A percentile compares a stretch with the other conserved stretches of the same genome.
Evolutionary conservation across 768 basidiomycete species (phyloP).

Genomic region (Panaeolus cyanescens): DNA sequence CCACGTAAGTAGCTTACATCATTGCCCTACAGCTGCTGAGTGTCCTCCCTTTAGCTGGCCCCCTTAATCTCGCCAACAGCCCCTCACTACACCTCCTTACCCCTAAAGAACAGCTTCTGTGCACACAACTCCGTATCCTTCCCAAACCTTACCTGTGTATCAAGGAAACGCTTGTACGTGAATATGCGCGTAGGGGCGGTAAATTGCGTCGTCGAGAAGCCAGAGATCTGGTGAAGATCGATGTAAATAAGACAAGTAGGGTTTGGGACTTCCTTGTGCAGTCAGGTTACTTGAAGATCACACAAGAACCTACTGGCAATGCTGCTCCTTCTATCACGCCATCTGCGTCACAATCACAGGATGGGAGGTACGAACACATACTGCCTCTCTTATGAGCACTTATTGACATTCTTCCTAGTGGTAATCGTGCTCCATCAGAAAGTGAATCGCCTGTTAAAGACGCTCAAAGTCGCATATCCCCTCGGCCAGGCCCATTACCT

Average conservation of each 20-base stretch:
- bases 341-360: slow-evolving; percentile 30
- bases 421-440: slow-evolving; percentile 20
- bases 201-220: slow-evolving; percentile 88
- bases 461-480: slow-evolving; percentile 24
- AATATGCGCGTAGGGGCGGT: slow-evolving; percentile 88
- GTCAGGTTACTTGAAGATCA: slow-evolving; percentile 78
- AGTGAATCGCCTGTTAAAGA: slow-evolving; percentile 41
- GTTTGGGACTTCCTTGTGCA: slow-evolving; percentile 94
- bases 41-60: slow-evolving; percentile 38
- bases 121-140: slow-evolving; percentile 86
- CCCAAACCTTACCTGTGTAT: slow-evolving; percentile 95
- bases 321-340: slow-evolving; percentile 39
- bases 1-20: slow-evolving; percentile 37
- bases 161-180: slow-evolving; percentile 92
- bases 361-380: slow-evolving; percentile 39
- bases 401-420: slow-evolving; percentile 7
- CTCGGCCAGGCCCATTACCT: slow-evolving; percentile 30
- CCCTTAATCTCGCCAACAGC: slow-evolving; percentile 90
- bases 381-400: background rate
- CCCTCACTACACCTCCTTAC: slow-evolving; percentile 90
- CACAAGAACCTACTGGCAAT: slow-evolving; percentile 48
- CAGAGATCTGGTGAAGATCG: slow-evolving; percentile 87
- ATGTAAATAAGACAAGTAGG: slow-evolving; percentile 88
- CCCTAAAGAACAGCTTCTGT: slow-evolving; percentile 83
- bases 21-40: background rate